phyloP scores from a whole-genome alignment of 495 filamentous ascomycete species.

The Rhypophila decipiens region DNA sequence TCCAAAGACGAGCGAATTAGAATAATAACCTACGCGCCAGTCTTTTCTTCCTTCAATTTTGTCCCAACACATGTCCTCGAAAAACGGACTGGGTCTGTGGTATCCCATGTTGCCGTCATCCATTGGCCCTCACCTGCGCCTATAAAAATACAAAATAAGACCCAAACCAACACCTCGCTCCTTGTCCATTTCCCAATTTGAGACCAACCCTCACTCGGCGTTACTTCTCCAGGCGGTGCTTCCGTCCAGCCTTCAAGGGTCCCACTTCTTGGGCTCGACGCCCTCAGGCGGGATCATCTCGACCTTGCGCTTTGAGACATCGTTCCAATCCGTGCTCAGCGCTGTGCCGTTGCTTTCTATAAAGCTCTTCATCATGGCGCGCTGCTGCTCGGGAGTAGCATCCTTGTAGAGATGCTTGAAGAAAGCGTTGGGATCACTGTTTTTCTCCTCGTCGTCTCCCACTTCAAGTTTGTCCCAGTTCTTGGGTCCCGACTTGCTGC shows the following conservation, averaged over 20 bases:
- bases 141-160: too few species aligned
- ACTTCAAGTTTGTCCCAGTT: slow-evolving; percentile 78
- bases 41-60: too few species aligned
- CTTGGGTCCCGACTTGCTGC: slow-evolving; percentile 75
- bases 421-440: slow-evolving; percentile 70
- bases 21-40: too few species aligned
- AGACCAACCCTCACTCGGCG: too few species aligned
- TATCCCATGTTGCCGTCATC: too few species aligned
- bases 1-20: too few species aligned
- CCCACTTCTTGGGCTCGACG: slow-evolving; percentile 66
- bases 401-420: slow-evolving; percentile 86
- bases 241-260: slow-evolving; percentile 6
- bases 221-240: too few species aligned
- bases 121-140: too few species aligned
- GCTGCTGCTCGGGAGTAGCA: slow-evolving; percentile 70
- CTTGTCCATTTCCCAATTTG: too few species aligned
- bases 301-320: slow-evolving; percentile 69
- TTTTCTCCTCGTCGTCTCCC: slow-evolving; percentile 50
- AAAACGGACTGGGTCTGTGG: too few species aligned
- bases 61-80: too few species aligned
- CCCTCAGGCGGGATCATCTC: slow-evolving; percentile 71
- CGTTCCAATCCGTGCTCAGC: slow-evolving; percentile 86
- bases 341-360: slow-evolving; percentile 88
- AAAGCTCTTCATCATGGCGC: slow-evolving; percentile 98
- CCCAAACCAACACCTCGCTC: too few species aligned